Base-by-base conservation (phyloP, 2,329 filamentous ascomycete species). In the Claviceps purpurea region DNA sequence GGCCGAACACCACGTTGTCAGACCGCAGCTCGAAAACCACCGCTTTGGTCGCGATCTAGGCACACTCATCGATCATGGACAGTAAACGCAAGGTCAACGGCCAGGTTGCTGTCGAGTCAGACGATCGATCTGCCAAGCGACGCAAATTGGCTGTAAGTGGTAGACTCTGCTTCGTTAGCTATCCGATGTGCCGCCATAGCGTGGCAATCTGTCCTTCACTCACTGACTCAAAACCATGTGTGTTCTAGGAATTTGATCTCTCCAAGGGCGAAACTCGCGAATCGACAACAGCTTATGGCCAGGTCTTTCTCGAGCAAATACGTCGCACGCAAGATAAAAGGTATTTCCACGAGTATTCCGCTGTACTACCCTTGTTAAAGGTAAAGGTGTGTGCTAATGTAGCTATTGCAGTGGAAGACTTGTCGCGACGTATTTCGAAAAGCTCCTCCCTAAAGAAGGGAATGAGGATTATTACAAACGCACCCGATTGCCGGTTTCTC, bases 281-380 rank as follows among this genome's bases (percentile, higher is more conserved):
- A 64, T 81, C 81, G 16, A 90, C 86, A 2, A 83, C 82, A 14
- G 76, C 82, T 52, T 78, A 82, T 61, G 89, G 89, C 40, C 70
- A 87, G 60, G 78, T 77, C 58, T 86, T 94, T 62, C 71, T 94
- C 45, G 81, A 87, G 51, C 82, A 84, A 62, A 79, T 95, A 62
- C 83, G 83, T 60, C 76, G 79, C 57, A 88, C 87, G 22, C 80
- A 81, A 56, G 89, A 94, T 67, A 94, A 94, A 71, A 87, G 78
- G 87, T 91, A 75, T 39, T 14, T 90, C 75, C 7, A 20, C 14
- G 30, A 45, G 14, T 6, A 14, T 6, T 11, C 3, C 30, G 30
- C 30, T 10, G 30, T 11, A 11, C 10, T 4, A 11, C 30, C 10
- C 4, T 10, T 11, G 10, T 3, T 34, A 4, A 34, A 34, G 30